Evolutionary conservation across 331 rosid species (phyloP), one percentile per base, ranked within the genome.

Genomic region (Saraca asoca): DNA sequence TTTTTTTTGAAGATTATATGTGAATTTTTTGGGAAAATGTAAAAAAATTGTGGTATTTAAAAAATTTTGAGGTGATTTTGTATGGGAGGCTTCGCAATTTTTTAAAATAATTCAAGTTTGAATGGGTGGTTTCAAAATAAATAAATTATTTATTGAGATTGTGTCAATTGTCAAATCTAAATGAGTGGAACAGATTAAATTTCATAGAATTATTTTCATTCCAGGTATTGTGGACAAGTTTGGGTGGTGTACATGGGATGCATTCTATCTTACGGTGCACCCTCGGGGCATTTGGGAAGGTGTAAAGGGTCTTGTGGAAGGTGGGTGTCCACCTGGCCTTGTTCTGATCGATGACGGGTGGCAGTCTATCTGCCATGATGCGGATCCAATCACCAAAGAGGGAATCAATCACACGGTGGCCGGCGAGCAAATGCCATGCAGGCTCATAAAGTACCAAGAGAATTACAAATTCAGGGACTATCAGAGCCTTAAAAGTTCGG

Each of bases 201-300:
- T 24, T 24, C 31, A 24, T 24, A 1, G 1, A 24, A 24, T 24
- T 24, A 24, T 24, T 24, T 24, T 24, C 31, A 24, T 3, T 24
- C 31, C 31, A 24, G 91, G 89, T 0, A 87, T 93, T 18, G 90
- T 77, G 9, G 95, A 93, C 73, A 89, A 87, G 14, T 93, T 93
- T 6, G 98, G 98, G 0, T 93, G 98, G 98, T 93, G 98, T 74
- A 93, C 98, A 0, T 93, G 98, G 98, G 98, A 93, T 14, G 98
- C 98, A 35, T 93, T 93, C 65, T 90, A 93, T 70, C 85, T 93
- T 7, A 79, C 87, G 12, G 98, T 93, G 70, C 73, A 93, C 73
- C 98, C 98, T 14, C 76, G 54, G 1, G 98, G 98, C 0, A 63
- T 90, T 8, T 41, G 70, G 14, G 91, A 93, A n/a, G 98, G 98